Percentiles rank a stretch among this genome's conserved stretches.
Evolutionary conservation across 2,329 filamentous ascomycete genomes (phyloP).

Genomic region (Elsinoe australis): DNA sequence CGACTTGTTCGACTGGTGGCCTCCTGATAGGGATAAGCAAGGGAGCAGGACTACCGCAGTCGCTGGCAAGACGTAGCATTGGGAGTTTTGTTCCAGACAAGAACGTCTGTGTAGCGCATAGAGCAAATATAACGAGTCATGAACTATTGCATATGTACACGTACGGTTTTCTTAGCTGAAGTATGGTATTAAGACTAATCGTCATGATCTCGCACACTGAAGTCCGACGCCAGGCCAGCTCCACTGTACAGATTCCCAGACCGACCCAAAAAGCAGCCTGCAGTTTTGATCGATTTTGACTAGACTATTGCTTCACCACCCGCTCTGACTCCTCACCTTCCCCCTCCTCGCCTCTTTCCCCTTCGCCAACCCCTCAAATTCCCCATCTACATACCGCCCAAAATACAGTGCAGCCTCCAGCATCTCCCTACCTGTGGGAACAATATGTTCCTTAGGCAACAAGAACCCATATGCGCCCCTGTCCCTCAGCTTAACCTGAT

Average conservation of each 20-base stretch:
- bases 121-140: conserved; percentile 1
- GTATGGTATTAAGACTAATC: not conserved
- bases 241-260: not conserved
- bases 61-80: not conserved
- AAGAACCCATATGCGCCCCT: conserved; percentile 92
- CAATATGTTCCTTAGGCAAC: conserved; percentile 74
- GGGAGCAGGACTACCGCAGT: not conserved
- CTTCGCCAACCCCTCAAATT: conserved; percentile 27
- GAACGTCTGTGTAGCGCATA: not conserved
- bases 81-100: not conserved
- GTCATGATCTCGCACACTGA: not conserved
- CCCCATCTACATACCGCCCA: conserved; percentile 63
- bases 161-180: not conserved
- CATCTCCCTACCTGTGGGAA: conserved; percentile 82
- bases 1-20: conserved; percentile 58
- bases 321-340: conserved; percentile 17
- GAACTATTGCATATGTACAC: conserved; percentile 9
- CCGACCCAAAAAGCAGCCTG: no score
- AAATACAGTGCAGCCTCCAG: conserved; percentile 77
- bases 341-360: conserved; percentile 17
- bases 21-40: conserved; percentile 33
- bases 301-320: no score
- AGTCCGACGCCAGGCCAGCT: conserved; percentile 7
- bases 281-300: no score
- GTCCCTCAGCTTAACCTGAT: conserved; percentile 89